Evolutionary conservation across 2,329 filamentous ascomycete species (phyloP), one percentile per base, ranked within the genome.

Genomic region (Exophiala calicioides): DNA sequence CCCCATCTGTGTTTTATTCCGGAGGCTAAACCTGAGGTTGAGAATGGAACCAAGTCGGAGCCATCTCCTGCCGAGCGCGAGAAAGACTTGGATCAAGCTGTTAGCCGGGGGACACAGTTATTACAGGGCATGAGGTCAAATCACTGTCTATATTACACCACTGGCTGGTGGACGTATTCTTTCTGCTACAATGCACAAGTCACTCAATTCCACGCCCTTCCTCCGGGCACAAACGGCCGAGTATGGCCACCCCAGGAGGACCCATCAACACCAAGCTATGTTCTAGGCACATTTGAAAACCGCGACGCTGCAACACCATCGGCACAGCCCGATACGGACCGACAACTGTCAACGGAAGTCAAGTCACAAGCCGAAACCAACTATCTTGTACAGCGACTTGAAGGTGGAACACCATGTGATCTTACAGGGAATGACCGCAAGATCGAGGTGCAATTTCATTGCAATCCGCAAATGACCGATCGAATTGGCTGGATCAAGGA

Each of bases 151-250:
- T 95, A 91, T 71, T 87, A 82, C 65, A 71, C 90, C 56, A 86
- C 83, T 1, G 90, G 90, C 0, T 96, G 90, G 90, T 96, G 90
- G 90, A 93, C 86, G 62, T 96, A 96, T 69, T 86, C 85, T 59
- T 95, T 95, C 67, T 96, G 90, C 74, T 93, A 95, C 70, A 88
- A 88, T 63, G 79, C 84, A 52, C 82, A 91, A 54, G 84, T 96
- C 52, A 86, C 88, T 61, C 90, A 96, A 68, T 96, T 94, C 68
- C 90, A 96, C 65, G 88, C 89, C 33, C 71, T 91, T 49, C 80
- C 88, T 1, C 81, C 82, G 2, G 77, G 81, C 33, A 82, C 83
- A 50, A 83, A 84, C 3, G 80, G 86, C 8, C 79, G 81, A 1
- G 68, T 74, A 20, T 84, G 81, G 56, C 85, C 88, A 18, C 90